Evolutionary conservation across 257 asterid species (phyloP).

Genomic region (Solanum sitiens): DNA sequence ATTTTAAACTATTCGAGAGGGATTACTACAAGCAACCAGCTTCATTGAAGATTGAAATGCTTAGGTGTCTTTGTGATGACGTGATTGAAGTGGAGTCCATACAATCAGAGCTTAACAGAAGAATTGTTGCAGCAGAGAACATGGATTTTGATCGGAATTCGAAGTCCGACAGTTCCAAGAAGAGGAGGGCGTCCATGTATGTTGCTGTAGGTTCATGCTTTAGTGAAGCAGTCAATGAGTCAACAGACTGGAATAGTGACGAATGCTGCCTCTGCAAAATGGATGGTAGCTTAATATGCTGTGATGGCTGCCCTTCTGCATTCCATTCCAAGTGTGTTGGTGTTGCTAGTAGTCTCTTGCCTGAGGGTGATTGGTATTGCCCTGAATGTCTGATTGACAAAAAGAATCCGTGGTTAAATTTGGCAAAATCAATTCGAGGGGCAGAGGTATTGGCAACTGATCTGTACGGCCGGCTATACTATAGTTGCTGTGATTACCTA

Average conservation of each 20-base stretch:
- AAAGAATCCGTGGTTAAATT: slow-evolving; percentile 54
- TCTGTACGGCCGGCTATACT: slow-evolving; percentile 59
- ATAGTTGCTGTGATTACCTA: slow-evolving; percentile 80
- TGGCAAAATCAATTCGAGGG: slow-evolving; percentile 60
- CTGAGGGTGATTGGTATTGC: slow-evolving; percentile 98
- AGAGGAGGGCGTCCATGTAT: slow-evolving; percentile 40
- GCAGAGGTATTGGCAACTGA: slow-evolving; percentile 74
- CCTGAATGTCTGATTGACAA: slow-evolving; percentile 79
- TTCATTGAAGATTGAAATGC: slow-evolving; percentile 61
- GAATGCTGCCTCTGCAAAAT: slow-evolving; percentile 94
- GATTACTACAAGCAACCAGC: slow-evolving; percentile 64
- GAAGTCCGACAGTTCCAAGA: slow-evolving; percentile 39
- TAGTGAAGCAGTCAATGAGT: slow-evolving; percentile 40
- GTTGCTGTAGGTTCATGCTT: slow-evolving; percentile 49
- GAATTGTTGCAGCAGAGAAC: slow-evolving; percentile 44
- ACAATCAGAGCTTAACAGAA: slow-evolving; percentile 62
- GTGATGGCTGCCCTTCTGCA: slow-evolving; percentile 99
- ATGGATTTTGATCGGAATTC: slow-evolving; percentile 35
- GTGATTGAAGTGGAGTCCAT: slow-evolving; percentile 66
- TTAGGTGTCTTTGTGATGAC: slow-evolving; percentile 87
- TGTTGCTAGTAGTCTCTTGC: slow-evolving; percentile 67
- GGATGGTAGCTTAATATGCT: slow-evolving; percentile 94
- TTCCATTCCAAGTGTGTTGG: slow-evolving; percentile 94
- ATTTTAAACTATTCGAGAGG: slow-evolving; percentile 38
- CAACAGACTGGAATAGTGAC: slow-evolving; percentile 71